Evolutionary conservation across 2,329 filamentous ascomycete genomes (phyloP), one percentile per base, ranked within the genome.

Genomic region (Pseudomassariella vexata): DNA sequence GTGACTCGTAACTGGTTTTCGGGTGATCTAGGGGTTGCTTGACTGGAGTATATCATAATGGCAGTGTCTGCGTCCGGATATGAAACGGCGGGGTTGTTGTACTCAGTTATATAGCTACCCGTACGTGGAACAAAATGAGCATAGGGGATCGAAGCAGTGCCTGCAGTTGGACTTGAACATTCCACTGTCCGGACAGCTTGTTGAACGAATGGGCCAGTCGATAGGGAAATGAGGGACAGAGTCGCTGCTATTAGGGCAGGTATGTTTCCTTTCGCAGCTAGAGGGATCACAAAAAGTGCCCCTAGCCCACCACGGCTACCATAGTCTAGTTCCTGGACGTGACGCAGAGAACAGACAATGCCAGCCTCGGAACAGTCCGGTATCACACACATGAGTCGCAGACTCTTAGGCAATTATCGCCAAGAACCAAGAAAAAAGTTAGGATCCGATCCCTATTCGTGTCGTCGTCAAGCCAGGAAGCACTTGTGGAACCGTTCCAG

Each of bases 1-100:
- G 18, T 28, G 12, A 17, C 15, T 19, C 19, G 18, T 12, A 28
- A 19, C 18, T 20, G 24, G 24, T 34, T 32, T 11, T 27, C 30
- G 16, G 24, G 9, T 8, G 22, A 24, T 23, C 24, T 9, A n/a
- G 12, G 30, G 19, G 6, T 24, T 17, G 11, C 21, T 23, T 12
- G 30, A 27, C 17, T 26, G 23, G 22, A 33, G n/a, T 18, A 25
- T 27, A 16, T 27, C 25, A 16, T 27, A 27, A 9, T 26, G 21
- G 23, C 22, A 19, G 11, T n/a, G 22, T 26, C 23, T 17, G n/a
- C 16, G n/a, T 19, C 14, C 18, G 21, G 16, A 19, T 5, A 9
- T 4, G 9, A 11, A 10, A 17, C 8, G 17, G 11, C 25, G 10
- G 23, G 15, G 6, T 16, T 16, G 21, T n/a, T n/a, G n/a, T n/a